phyloP scores from a whole-genome alignment of 441 rosid species.

The Populus hybrid region DNA sequence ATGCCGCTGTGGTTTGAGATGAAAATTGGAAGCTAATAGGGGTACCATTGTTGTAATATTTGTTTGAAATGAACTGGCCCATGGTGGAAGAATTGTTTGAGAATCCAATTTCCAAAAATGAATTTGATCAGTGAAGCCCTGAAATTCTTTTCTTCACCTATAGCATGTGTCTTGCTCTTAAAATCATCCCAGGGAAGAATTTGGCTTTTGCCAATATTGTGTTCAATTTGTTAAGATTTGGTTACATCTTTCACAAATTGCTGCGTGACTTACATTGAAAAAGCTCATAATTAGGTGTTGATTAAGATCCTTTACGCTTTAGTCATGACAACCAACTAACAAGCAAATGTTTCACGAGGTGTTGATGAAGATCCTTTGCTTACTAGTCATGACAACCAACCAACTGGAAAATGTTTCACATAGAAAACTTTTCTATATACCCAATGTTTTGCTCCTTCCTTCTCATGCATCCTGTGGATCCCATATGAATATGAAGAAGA shows the following conservation, averaged over 20 bases:
- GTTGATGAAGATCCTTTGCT: background rate
- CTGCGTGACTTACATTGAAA: background rate
- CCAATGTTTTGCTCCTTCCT: background rate
- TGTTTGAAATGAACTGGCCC: background rate
- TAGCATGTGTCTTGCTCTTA: background rate
- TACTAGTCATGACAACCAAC: background rate
- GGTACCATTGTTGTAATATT: constrained; percentile 1
- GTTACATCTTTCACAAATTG: background rate
- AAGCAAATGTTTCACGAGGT: background rate
- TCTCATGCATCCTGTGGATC: background rate
- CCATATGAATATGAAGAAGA: background rate
- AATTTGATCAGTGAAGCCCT: constrained; percentile 2
- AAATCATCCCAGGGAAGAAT: background rate
- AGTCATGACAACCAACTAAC: background rate
- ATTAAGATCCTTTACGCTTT: background rate
- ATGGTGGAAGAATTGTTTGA: background rate
- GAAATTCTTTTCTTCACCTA: background rate
- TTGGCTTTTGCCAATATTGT: background rate
- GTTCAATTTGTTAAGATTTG: background rate
- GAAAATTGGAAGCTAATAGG: constrained; percentile 2
- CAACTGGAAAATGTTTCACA: background rate
- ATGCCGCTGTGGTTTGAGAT: constrained; percentile 4
- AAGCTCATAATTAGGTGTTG: background rate
- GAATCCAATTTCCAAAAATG: background rate
- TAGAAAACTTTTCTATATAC: no score